phyloP scores from a whole-genome alignment of 805 yeast species.

The Kodamaea hsintzibuensis region DNA sequence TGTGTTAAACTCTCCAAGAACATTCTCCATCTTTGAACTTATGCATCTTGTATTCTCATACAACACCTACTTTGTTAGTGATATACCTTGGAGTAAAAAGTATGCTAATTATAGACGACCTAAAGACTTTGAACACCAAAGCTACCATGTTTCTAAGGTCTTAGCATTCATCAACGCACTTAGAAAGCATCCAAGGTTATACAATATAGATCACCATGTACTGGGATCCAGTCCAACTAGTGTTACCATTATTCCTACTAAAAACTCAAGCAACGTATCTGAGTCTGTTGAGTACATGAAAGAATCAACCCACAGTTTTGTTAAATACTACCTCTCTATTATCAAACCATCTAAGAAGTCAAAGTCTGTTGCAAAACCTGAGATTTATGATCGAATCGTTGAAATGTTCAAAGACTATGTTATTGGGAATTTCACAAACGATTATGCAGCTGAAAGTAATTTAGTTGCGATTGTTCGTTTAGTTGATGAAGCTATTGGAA shows the following conservation, averaged over 20 bases:
- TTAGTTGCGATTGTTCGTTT: conserved; percentile 31
- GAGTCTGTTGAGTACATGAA: conserved; percentile 21
- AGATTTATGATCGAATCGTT: conserved; percentile 36
- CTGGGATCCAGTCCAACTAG: conserved; percentile 33
- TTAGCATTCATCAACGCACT: conserved; percentile 51
- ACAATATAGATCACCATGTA: conserved; percentile 37
- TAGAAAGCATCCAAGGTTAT: conserved; percentile 48
- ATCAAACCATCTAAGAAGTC: conserved; percentile 4
- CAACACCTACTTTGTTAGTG: not conserved
- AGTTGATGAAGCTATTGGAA: conserved; percentile 19
- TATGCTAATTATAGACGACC: not conserved
- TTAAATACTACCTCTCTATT: conserved; percentile 17
- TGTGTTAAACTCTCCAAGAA: conserved; percentile 28
- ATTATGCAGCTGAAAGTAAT: conserved; percentile 48
- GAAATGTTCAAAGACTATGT: conserved; percentile 54
- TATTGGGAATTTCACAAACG: conserved; percentile 52
- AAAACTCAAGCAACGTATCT: conserved; percentile 8
- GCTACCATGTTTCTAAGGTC: conserved; percentile 22
- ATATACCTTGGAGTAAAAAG: not conserved
- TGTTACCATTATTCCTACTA: conserved; percentile 33
- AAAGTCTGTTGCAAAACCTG: conserved; percentile 12
- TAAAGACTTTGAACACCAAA: conserved; percentile 11
- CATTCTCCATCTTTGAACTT: conserved; percentile 38
- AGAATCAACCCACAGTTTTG: conserved; percentile 21
- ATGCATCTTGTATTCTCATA: conserved; percentile 16